Base-by-base conservation (phyloP, 768 basidiomycete genomes). In the Postia placenta region DNA sequence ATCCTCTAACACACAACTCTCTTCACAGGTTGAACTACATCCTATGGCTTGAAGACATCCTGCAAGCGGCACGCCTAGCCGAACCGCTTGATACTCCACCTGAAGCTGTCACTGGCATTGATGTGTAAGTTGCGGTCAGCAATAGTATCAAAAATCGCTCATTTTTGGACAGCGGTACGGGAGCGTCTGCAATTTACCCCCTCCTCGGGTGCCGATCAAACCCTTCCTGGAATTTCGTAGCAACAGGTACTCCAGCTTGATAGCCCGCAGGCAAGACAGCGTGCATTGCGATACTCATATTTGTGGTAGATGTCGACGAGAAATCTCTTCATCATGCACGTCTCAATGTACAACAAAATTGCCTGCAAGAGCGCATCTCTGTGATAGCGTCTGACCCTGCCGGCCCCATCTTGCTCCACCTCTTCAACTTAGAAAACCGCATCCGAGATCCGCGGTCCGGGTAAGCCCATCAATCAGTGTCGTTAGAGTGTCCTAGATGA, bases 131-230 rank as follows among this genome's bases (percentile, higher is more conserved):
- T 37, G 36, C 42, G 5, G n/a, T n/a, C n/a, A n/a, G n/a, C n/a
- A n/a, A n/a, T 2, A 5, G 3, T 14, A 20, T 33, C 9, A 15
- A 33, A 33, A 33, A 7, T 15, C 9, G 30, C 30, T 15, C 19
- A 17, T 39, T 39, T 39, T 39, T 6, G 27, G 20, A 26, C 54
- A 91, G 92, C 33, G 95, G 95, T 19, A 95, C 93, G 6, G 95
- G 95, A 0, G 84, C 92, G 5, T 89, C 89, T 0, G 87, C 81
- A 0, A 91, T 98, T 48, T 98, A 96, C 56, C 85, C 94, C 0
- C 70, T 97, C 1, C 71, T 98, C 0, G 79, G 73, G 0, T 85
- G 83, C 55, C 69, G 70, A 1, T 56, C 79, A 28, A 67, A 79
- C 38, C 61, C 70, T 4, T 61, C 53, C 3, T 89, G 86, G 81